phyloP scores from a whole-genome alignment of 768 basidiomycete species.

The Phaeotremella skinneri region DNA sequence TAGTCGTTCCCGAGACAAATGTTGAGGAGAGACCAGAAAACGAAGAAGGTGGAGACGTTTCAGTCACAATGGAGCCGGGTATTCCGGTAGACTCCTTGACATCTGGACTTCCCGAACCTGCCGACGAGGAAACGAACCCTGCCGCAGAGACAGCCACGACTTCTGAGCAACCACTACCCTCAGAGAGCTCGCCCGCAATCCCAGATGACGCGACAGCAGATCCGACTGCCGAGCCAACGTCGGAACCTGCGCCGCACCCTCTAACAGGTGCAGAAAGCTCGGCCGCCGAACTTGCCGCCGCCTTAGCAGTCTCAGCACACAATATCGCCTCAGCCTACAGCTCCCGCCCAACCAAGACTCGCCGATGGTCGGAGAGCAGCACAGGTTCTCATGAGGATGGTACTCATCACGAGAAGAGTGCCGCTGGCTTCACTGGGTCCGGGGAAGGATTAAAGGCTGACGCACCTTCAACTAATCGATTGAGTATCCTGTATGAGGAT shows the following conservation, averaged over 20 bases:
- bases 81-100: constrained; percentile 8
- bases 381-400: constrained; percentile 6
- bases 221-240: neutral
- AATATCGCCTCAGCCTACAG: constrained; percentile 20
- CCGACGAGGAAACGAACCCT: neutral
- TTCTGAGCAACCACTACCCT: neutral
- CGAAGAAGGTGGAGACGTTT: constrained; percentile 15
- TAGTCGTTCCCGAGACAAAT: no score
- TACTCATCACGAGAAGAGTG: neutral
- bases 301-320: constrained; percentile 14
- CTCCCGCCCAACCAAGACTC: constrained; percentile 2
- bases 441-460: constrained; percentile 18
- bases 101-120: neutral
- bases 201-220: neutral
- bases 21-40: neutral
- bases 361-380: neutral
- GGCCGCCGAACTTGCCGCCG: neutral
- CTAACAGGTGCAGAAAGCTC: constrained; percentile 1
- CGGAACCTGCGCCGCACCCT: no score
- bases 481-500: constrained; percentile 94
- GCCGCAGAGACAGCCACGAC: neutral
- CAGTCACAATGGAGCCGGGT: constrained; percentile 22
- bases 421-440: constrained; percentile 11
- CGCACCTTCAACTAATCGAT: constrained; percentile 49
- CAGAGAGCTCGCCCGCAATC: neutral